Conservation (phyloP, 108 stramenopile genomes). For the Asterionellopsis glacialis region DNA sequence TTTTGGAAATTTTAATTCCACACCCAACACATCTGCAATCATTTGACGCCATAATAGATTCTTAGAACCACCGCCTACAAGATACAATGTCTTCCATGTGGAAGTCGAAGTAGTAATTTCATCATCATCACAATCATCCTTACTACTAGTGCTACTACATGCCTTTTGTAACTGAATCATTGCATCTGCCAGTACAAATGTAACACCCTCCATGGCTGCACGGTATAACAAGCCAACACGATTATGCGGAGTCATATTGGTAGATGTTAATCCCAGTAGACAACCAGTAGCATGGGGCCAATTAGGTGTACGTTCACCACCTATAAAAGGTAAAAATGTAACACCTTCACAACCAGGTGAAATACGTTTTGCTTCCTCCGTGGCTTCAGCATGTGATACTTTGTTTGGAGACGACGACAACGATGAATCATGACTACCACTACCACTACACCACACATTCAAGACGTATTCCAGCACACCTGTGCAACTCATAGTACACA, state of each 20-base stretch:
- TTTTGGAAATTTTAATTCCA: constrained; percentile 6
- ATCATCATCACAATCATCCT: background rate
- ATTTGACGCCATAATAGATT: constrained; percentile 23
- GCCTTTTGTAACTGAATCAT: constrained; percentile 1
- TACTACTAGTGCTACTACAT: too few species aligned
- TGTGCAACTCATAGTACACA: constrained; percentile 21
- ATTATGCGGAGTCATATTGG: constrained; percentile 4
- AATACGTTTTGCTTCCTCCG: background rate
- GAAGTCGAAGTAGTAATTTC: background rate
- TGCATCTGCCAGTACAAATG: constrained; percentile 13
- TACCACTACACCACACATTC: constrained; percentile 2
- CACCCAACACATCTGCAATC: constrained; percentile 13
- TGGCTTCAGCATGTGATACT: constrained; percentile 13
- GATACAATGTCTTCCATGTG: constrained; percentile 3
- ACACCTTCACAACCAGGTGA: constrained; percentile 16
- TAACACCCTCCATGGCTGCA: constrained; percentile 13
- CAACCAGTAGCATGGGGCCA: constrained; percentile 20
- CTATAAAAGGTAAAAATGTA: constrained; percentile 17
- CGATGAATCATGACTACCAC: too few species aligned
- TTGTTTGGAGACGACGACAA: too few species aligned
- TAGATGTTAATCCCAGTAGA: constrained; percentile 11
- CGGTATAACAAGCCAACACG: constrained; percentile 13
- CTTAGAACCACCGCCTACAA: constrained; percentile 21
- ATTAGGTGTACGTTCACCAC: constrained; percentile 23
- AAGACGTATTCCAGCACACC: constrained; percentile 16